These are phyloP conservation scores for Pseudophaeomoniella oleicola DNA, from an alignment of 2,329 filamentous ascomycete genomes.

Conservation along the genomic window DNA sequence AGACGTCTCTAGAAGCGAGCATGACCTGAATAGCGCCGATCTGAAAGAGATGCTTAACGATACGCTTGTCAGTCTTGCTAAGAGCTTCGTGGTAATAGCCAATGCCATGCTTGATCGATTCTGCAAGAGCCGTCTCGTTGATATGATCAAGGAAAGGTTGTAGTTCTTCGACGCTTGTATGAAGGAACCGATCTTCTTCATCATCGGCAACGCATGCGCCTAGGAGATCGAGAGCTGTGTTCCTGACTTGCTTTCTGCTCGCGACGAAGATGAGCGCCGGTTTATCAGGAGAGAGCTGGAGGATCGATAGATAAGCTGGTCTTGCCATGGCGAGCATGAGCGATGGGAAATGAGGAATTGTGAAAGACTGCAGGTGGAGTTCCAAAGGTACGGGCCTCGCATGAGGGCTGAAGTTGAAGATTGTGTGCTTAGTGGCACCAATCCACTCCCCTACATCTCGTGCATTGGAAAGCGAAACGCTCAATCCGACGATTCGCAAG, in stretches of 20 bases:
- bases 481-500: conserved; percentile 76
- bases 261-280: conserved; percentile 87
- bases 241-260: conserved; percentile 79
- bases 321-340: conserved; percentile 98
- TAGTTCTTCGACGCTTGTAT: conserved; percentile 70
- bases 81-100: conserved; percentile 96
- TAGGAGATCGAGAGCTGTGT: conserved; percentile 73
- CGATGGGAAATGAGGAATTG: conserved; percentile 91
- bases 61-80: conserved; percentile 75
- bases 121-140: conserved; percentile 73
- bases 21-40: conserved; percentile 83
- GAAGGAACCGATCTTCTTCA: conserved; percentile 84
- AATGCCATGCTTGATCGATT: conserved; percentile 83
- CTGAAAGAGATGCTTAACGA: conserved; percentile 82
- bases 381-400: conserved; percentile 80
- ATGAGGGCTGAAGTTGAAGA: conserved; percentile 95
- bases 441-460: conserved; percentile 96
- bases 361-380: conserved; percentile 88
- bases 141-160: conserved; percentile 67
- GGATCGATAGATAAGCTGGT: conserved; percentile 77
- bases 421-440: conserved; percentile 92
- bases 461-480: conserved; percentile 84
- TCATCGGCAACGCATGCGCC: conserved; percentile 79
- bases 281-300: conserved; percentile 76
- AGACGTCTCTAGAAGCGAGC: conserved; percentile 71